These are phyloP conservation scores for Aureobasidium uvarum DNA, from an alignment of 2,329 filamentous ascomycete genomes.

Conservation along the genomic window DNA sequence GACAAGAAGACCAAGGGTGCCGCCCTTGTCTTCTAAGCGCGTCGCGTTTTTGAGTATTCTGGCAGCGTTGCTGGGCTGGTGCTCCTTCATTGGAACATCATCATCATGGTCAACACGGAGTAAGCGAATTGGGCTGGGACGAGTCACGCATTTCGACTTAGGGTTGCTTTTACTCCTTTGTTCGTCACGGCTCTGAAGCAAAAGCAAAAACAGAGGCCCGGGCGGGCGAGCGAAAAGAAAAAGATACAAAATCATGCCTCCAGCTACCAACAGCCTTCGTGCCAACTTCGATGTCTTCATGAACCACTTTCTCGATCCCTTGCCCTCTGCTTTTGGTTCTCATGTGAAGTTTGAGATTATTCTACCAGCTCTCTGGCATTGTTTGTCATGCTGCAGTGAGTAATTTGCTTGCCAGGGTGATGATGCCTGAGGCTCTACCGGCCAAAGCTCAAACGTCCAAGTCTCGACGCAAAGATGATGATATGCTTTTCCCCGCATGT, in stretches of 20 bases:
- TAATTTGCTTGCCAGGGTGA: neutral
- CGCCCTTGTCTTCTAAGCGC: conserved; percentile 95
- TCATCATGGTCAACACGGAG: conserved; percentile 25
- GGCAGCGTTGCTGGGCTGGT: conserved; percentile 26
- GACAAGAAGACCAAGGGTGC: conserved; percentile 99
- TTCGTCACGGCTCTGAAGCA: conserved; percentile 11
- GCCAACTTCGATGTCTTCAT: conserved; percentile 23
- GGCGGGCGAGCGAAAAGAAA: conserved; percentile 18
- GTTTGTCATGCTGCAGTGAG: neutral
- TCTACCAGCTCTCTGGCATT: neutral
- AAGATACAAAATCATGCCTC: conserved; percentile 22
- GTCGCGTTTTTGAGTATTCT: conserved; percentile 42
- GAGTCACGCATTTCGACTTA: conserved; percentile 26
- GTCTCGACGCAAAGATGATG: conserved; percentile 15
- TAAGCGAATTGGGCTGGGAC: conserved; percentile 24
- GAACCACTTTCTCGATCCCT: conserved; percentile 1
- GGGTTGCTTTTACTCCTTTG: conserved; percentile 25
- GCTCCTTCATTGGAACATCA: conserved; percentile 16
- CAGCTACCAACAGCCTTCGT: conserved; percentile 19
- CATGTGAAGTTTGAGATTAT: neutral
- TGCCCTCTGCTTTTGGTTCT: neutral
- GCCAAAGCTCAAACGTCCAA: neutral
- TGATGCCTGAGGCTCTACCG: conserved; percentile 1
- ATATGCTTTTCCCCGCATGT: conserved; percentile 11
- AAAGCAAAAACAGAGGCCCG: neutral